Percentiles rank a stretch among this genome's conserved stretches.
Evolutionary conservation across 202 grass and related monocot genomes (phyloP).

Genomic region (Saccharum hybrid): DNA sequence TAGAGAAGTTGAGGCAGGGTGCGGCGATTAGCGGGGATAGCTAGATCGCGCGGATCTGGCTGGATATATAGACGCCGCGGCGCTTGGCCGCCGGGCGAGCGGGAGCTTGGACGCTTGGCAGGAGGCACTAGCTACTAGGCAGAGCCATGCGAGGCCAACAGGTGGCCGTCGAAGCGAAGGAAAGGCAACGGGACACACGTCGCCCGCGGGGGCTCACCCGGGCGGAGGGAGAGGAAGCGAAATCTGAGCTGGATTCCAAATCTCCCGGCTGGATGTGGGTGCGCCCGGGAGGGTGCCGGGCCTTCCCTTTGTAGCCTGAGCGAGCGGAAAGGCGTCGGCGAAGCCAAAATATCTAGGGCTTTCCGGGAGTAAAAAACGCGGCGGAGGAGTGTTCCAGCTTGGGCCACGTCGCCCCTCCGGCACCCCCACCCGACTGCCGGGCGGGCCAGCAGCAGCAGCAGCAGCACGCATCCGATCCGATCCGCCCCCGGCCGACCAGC

Average conservation of each 20-base stretch:
- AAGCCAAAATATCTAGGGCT: conserved; percentile 42
- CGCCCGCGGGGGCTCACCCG: conserved; percentile 2
- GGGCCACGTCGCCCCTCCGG: conserved; percentile 34
- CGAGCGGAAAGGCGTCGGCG: neutral
- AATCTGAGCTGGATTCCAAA: conserved; percentile 26
- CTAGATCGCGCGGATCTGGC: conserved; percentile 19
- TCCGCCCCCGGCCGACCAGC: neutral
- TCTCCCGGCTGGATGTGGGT: neutral
- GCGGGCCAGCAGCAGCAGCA: neutral
- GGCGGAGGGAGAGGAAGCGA: neutral
- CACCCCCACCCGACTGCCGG: neutral
- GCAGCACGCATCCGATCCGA: conserved; percentile 9
- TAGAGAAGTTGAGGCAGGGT: neutral
- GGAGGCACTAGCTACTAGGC: too few relatives aligned
- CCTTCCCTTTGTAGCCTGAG: conserved; percentile 7
- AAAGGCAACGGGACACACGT: conserved; percentile 33
- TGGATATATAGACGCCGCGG: neutral
- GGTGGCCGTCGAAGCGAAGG: conserved; percentile 29
- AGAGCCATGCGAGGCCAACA: conserved; percentile 26
- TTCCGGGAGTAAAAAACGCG: conserved; percentile 36
- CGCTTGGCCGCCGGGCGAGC: neutral
- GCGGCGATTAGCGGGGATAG: neutral
- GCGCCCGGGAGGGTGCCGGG: neutral
- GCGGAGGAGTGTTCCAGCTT: conserved; percentile 36
- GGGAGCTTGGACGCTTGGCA: too few relatives aligned